Evolutionary conservation across 2,329 filamentous ascomycete genomes (phyloP).

Genomic region (Aspergillus fructus): DNA sequence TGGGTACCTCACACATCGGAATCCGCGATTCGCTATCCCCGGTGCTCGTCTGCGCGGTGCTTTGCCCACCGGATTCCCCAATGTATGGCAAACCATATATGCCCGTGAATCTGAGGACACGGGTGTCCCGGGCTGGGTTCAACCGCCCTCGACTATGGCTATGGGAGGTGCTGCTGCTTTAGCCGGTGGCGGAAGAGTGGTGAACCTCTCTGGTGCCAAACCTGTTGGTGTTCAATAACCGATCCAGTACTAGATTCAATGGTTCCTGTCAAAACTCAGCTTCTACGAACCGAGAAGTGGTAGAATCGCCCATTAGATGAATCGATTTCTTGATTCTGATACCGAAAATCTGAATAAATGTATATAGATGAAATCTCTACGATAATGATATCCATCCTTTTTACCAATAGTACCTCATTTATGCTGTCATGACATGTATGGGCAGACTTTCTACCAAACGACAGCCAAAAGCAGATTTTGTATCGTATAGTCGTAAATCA

Average conservation of each 20-base stretch:
- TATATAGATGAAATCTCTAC: not conserved
- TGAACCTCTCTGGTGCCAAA: slow-evolving; percentile 58
- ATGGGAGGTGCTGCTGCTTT: slow-evolving; percentile 20
- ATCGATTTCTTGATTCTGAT: not conserved
- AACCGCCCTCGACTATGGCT: slow-evolving; percentile 25
- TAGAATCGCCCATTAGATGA: not conserved
- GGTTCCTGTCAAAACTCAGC: not conserved
- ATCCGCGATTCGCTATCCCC: slow-evolving; percentile 76
- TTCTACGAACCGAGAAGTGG: not conserved
- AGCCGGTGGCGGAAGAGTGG: slow-evolving; percentile 52
- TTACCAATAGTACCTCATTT: not conserved
- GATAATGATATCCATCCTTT: not conserved
- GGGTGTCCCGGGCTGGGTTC: slow-evolving; percentile 75
- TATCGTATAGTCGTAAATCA: slow-evolving; percentile 1
- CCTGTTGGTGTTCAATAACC: slow-evolving; percentile 44
- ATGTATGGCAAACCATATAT: slow-evolving; percentile 67
- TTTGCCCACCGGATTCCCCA: slow-evolving; percentile 62
- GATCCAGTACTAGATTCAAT: not conserved
- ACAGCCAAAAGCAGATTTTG: not conserved
- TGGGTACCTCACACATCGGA: slow-evolving; percentile 78
- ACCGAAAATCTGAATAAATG: not conserved
- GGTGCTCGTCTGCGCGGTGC: slow-evolving; percentile 56
- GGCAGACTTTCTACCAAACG: not conserved
- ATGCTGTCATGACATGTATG: not conserved
- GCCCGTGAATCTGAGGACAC: slow-evolving; percentile 60